Base-by-base conservation (phyloP, 345 rosid genomes). In the Geranium brycei region DNA sequence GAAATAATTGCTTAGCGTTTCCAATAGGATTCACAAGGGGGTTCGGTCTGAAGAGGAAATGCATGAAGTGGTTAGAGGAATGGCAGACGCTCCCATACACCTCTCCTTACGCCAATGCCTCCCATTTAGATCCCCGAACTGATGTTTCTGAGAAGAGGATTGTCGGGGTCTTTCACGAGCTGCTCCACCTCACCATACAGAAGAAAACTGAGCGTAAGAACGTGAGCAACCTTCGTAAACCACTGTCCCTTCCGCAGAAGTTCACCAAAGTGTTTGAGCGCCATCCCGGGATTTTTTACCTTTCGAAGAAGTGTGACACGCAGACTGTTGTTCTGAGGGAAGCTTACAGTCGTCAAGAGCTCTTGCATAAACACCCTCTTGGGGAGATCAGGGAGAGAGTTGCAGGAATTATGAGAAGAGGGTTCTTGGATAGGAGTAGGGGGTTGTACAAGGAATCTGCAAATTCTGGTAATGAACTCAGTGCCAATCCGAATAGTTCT, bases 1-100 rank as follows among this genome's bases (percentile, higher is more conserved):
- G 64, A 59, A 40, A 55, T 13, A 67, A 80, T 60, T 76, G 68
- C 71, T 69, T 77, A 51, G 76, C 89, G 4, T 88, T 86, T 69
- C 96, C 96, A 10, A 66, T 91, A 65, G 70, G 80, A 51, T 88
- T 91, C 67, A 82, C 96, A 0, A 88, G 96, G 31, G 97, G 97
- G 1, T 88, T 78, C 82, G 96, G 97, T 2, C 57, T 86, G 73
- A 88, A 82, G 82, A 83, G 81, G 67, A 91, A 86, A 72, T 77
- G 93, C 74, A 77, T 76, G 88, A 74, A 65, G 62, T 91, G 97
- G 96, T 81, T 91, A 11, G 77, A 80, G 66, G 93, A 88, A 70
- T 88, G 97, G 96, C 91, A 91, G 75, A 78, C 64, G 32, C 88
- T 88, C 15, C 93, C 87, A 40, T 91, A 83, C 57, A 91, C 93